Base-by-base conservation (phyloP, 768 basidiomycete species). In the Suillus ampliporus region DNA sequence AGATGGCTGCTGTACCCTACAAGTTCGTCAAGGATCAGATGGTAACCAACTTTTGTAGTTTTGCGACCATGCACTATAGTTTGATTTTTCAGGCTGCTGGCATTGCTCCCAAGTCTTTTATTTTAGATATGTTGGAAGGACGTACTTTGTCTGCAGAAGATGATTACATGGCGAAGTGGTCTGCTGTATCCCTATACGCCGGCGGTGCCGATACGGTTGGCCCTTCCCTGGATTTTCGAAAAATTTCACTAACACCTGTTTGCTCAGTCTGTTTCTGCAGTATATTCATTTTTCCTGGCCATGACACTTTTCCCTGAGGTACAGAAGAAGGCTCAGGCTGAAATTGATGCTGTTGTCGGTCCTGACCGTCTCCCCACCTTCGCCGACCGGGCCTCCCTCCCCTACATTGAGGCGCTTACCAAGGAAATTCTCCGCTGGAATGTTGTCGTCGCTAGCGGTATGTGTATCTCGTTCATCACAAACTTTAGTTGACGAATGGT, bases 161-260 rank as follows among this genome's bases (percentile, higher is more conserved):
- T 41, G 65, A 69, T 5, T 6, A 58, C 19, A 0, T 66, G 2
- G 67, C 69, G 9, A 73, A 62, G 64, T 70, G 73, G 69, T 26
- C 67, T 35, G 64, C 66, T 3, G 1, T 31, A 34, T 4, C 4
- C 4, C 7, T 67, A 11, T 67, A 60, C 58, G 4, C 46, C 64
- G 71, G 80, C 58, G 84, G 80, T 10, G 81, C 84, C 0, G 85
- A 86, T 63, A 86, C 85, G 53, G 69, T 68, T 28, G 1, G 17
- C 40, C 75, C 1, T 77, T 83, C 4, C 69, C 81, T 60, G 79
- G 77, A 1, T 64, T 62, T 26, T 70, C 80, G 1, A 82, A 82
- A 1, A 74, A 41, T 7, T 0, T 10, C 51, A 60, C 14, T 7
- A 2, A 21, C 2, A 19, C 15, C 26, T 1, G 23, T 68, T 48